Evolutionary conservation across 2,329 filamentous ascomycete genomes (phyloP).

Genomic region (Epichloe scottii): DNA sequence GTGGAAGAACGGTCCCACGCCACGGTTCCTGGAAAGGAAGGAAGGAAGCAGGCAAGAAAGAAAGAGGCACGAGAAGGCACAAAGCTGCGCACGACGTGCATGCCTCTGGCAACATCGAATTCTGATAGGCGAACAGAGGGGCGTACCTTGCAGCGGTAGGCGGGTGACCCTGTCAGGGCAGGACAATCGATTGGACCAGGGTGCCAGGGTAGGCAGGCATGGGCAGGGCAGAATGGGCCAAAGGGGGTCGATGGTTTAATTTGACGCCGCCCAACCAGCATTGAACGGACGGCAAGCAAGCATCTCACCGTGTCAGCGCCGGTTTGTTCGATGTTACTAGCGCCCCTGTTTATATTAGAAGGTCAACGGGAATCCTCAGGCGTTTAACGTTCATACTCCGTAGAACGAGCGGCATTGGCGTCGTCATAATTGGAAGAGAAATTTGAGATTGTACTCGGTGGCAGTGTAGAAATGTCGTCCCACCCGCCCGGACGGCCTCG

Average conservation of each 20-base stretch:
- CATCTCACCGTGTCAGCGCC: not conserved
- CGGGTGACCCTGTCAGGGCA: not conserved
- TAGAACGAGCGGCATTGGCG: too few relatives aligned
- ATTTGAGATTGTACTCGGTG: too few relatives aligned
- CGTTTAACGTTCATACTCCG: too few relatives aligned
- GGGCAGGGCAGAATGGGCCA: not conserved
- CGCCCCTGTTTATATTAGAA: too few relatives aligned
- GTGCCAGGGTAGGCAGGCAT: not conserved
- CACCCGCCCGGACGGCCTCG: too few relatives aligned
- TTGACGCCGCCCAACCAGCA: conserved; percentile 1
- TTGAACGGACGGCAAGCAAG: not conserved
- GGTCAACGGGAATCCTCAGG: too few relatives aligned
- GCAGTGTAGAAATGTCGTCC: too few relatives aligned
- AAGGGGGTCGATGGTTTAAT: conserved; percentile 3
- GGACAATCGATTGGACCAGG: not conserved
- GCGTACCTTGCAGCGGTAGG: conserved; percentile 6
- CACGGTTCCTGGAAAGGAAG: not conserved
- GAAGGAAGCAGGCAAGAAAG: too few relatives aligned
- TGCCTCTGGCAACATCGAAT: not conserved
- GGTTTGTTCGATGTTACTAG: too few relatives aligned
- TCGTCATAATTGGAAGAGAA: too few relatives aligned
- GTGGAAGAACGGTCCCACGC: not conserved
- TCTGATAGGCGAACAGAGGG: not conserved
- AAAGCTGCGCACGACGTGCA: not conserved
- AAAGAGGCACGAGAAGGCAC: too few relatives aligned